These are phyloP conservation scores for Saccharomycopsis babjevae DNA, from an alignment of 805 yeast species.

Conservation along the genomic window DNA sequence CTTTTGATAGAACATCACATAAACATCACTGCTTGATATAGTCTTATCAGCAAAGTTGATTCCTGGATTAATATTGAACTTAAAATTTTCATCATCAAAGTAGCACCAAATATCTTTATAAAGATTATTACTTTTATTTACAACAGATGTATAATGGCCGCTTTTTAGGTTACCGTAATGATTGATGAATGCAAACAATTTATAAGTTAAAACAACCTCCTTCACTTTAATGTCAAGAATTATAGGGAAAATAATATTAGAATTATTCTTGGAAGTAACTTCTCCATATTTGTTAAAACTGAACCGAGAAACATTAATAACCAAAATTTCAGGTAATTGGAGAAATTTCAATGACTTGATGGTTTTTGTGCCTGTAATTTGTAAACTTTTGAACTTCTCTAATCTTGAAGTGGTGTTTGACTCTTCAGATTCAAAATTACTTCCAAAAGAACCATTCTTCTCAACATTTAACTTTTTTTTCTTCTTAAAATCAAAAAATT, in stretches of 20 bases:
- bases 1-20: slow-evolving; percentile 55
- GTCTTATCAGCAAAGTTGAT: slow-evolving; percentile 28
- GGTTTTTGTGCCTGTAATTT: slow-evolving; percentile 27
- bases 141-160: slow-evolving; percentile 69
- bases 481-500: neutral
- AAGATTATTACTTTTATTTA: slow-evolving; percentile 35
- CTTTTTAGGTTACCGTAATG: slow-evolving; percentile 61
- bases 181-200: slow-evolving; percentile 53
- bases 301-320: slow-evolving; percentile 81
- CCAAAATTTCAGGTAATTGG: slow-evolving; percentile 66
- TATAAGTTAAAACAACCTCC: slow-evolving; percentile 34
- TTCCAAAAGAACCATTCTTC: neutral
- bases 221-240: slow-evolving; percentile 37
- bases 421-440: neutral
- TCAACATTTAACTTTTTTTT: neutral
- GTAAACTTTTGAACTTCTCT: slow-evolving; percentile 13
- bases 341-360: slow-evolving; percentile 67
- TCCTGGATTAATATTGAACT: slow-evolving; percentile 37
- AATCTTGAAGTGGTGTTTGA: neutral
- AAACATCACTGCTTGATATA: slow-evolving; percentile 49
- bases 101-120: slow-evolving; percentile 51
- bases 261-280: slow-evolving; percentile 33
- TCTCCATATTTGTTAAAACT: slow-evolving; percentile 37
- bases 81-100: slow-evolving; percentile 62
- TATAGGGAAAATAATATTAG: slow-evolving; percentile 46